Evolutionary conservation across 225 moss, liverwort and hornwort genomes (phyloP).

Genomic region (Lunularia cruciata): DNA sequence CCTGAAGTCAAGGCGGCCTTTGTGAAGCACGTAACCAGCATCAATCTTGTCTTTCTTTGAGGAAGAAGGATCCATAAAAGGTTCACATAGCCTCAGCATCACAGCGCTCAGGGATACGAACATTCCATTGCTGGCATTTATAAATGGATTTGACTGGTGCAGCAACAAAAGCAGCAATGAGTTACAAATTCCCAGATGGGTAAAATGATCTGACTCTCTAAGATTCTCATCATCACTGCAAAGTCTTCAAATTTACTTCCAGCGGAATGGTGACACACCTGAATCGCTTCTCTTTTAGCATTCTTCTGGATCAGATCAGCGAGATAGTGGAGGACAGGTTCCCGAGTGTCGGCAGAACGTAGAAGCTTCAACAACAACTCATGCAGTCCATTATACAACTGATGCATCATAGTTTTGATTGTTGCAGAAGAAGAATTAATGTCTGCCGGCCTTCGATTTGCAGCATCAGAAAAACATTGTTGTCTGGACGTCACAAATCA

Average conservation of each 20-base stretch:
- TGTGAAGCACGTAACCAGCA: conserved; percentile 72
- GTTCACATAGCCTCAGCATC: conserved; percentile 93
- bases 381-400: conserved; percentile 82
- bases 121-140: conserved; percentile 92
- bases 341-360: conserved; percentile 63
- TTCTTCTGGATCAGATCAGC: conserved; percentile 84
- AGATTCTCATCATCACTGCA: too few relatives aligned
- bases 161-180: neutral
- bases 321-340: conserved; percentile 71
- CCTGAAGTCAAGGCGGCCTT: conserved; percentile 91
- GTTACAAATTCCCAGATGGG: too few relatives aligned
- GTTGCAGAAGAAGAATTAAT: conserved; percentile 71
- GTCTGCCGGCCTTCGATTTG: conserved; percentile 60
- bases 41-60: conserved; percentile 86
- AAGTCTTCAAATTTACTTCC: too few relatives aligned
- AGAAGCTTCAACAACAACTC: conserved; percentile 83
- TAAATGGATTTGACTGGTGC: conserved; percentile 78
- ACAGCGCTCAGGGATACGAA: conserved; percentile 88
- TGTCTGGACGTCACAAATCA: conserved; percentile 50
- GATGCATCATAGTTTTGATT: conserved; percentile 77
- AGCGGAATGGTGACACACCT: too few relatives aligned
- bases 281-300: conserved; percentile 75
- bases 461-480: conserved; percentile 75
- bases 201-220: too few relatives aligned
- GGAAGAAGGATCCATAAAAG: conserved; percentile 69